These are phyloP conservation scores for Ophiorrhiza pumila DNA, from an alignment of 257 asterid species.

Conservation along the genomic window DNA sequence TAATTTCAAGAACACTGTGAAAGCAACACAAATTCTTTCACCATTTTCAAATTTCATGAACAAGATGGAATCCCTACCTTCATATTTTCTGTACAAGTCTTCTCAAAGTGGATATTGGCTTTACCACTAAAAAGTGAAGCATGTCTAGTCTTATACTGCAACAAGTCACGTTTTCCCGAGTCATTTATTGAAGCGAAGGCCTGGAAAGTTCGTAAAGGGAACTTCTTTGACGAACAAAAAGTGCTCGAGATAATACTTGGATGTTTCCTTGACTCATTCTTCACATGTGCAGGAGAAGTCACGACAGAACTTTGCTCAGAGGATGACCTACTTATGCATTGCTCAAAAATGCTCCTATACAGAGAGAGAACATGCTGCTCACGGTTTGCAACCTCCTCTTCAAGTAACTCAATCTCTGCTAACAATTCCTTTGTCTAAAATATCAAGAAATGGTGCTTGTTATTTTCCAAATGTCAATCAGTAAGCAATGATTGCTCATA, in stretches of 20 bases:
- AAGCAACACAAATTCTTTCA: neutral
- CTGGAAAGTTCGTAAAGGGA: slow-evolving; percentile 50
- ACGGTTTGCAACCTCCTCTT: slow-evolving; percentile 58
- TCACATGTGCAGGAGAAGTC: slow-evolving; percentile 53
- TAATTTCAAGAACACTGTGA: slow-evolving; percentile 8
- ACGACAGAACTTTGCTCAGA: slow-evolving; percentile 53
- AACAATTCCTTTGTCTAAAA: slow-evolving; percentile 56
- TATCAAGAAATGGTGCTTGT: slow-evolving; percentile 2
- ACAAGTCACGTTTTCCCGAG: slow-evolving; percentile 36
- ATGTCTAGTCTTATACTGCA: slow-evolving; percentile 42
- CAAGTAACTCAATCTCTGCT: slow-evolving; percentile 55
- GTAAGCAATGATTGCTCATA: neutral
- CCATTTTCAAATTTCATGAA: neutral
- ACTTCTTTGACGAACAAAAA: slow-evolving; percentile 56
- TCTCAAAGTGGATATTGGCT: slow-evolving; percentile 33
- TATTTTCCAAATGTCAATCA: slow-evolving; percentile 4
- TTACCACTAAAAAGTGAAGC: slow-evolving; percentile 44
- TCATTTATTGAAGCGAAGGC: slow-evolving; percentile 44
- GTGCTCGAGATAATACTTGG: slow-evolving; percentile 63
- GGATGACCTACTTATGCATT: slow-evolving; percentile 43
- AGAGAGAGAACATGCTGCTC: slow-evolving; percentile 58
- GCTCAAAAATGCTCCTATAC: slow-evolving; percentile 54
- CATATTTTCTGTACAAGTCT: slow-evolving; percentile 28
- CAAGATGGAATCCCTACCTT: slow-evolving; percentile 25
- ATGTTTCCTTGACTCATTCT: slow-evolving; percentile 49